Base-by-base conservation (phyloP, 129 eudicot species). In the Chrysanthemum lavandulifolium region DNA sequence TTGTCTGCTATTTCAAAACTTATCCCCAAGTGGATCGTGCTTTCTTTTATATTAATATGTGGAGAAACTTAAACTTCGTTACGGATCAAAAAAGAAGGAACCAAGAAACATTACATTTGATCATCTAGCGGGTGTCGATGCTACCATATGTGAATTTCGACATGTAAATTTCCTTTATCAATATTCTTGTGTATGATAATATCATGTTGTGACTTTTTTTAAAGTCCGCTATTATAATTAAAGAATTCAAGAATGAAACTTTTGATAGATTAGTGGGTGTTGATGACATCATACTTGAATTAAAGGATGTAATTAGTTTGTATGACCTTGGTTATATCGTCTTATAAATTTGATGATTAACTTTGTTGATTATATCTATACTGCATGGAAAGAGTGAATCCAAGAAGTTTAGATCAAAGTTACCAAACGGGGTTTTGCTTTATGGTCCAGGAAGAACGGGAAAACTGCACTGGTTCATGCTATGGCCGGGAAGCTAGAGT, bases 401-500 rank as follows among this genome's bases (percentile, higher is more conserved):
- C 19, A 55, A 55, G 61, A 15, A n/a, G 18, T 19, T 55, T 3
- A 15, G 18, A 19, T 14, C 10, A 19, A 15, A 15, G 18, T 1
- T 7, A 55, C 21, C 19, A 14, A 8, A 55, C 10, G 61, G 21
- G 61, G 25, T 55, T 15, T 15, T 55, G 61, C 27, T 55, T 13
- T 55, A 55, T 15, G 61, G 61, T 55, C 61, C 61, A 2, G 21
- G 21, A 14, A 19, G 25, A 55, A 55, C 61, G 2, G 25, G 61
- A 55, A 55, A 55, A 55, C 21, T 55, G 16, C 61, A 55, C 18
- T 55, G 27, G 61, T 55, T 19, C 61, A 55, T 55, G 61, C 61
- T 4, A 2, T 55, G 19, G 61, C 19, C 61, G 21, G 21, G 23
- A 55, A 15, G 61, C 61, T 55, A 55, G 18, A 55, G 61, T 55